Evolutionary conservation across 352 stramenopile species (phyloP), one percentile per base, ranked within the genome.

Genomic region (Phytophthora hybrid): DNA sequence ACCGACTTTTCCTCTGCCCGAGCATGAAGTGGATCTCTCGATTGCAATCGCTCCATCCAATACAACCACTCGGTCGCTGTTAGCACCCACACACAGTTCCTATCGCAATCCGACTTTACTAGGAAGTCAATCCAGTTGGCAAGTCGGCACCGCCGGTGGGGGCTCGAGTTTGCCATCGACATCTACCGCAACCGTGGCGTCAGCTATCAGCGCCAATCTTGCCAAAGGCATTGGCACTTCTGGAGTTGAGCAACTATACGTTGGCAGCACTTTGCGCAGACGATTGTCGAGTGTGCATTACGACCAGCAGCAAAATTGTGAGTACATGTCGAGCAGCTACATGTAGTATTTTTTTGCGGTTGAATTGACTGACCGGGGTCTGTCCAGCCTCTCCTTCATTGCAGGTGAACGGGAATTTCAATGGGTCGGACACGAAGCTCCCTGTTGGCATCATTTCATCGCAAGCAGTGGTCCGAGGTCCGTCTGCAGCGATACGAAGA

Each of bases 231-330:
- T 53, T n/a, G 64, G 63, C 13, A 31, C 39, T 41, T 16, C 69
- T 11, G 64, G 51, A n/a, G n/a, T 34, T 5, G 84, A 88, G 11
- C 74, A 84, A 13, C 65, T 81, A 4, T 80, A 87, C 18, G 55
- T 84, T 29, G 77, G 74, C 2, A 73, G 67, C 37, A 69, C 76
- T 5, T 52, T 85, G n/a, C 77, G 84, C 37, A 69, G 86, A 14
- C 69, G 83, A 0, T 63, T 90, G 46, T 81, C 63, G 51, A 90
- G 79, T 29, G 75, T 90, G 16, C 85, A 90, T 44, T 93, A 90
- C 54, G 85, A 93, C 29, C 78, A 83, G 18, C 65, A 79, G 8
- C 61, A 82, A 47, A 82, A 54, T 54, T 71, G 77, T 88, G 57
- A 51, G 65, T 71, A 11, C 37, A 53, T 18, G n/a, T 9, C 19